Conservation (phyloP, 352 stramenopile genomes). For the Phytophthora litchii region DNA sequence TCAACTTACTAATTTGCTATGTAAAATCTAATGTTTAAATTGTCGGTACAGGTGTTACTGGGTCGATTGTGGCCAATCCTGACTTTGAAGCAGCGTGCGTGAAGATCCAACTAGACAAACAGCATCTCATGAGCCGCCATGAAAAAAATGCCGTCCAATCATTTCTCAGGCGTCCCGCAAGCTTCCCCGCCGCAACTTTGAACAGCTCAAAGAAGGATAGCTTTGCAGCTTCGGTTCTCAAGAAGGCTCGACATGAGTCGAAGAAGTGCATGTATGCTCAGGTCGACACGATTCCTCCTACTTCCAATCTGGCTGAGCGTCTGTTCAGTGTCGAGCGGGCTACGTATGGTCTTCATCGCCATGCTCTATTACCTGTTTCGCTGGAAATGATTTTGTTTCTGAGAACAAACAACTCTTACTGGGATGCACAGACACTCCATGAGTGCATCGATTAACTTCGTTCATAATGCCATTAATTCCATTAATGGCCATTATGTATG, state of each 20-base stretch:
- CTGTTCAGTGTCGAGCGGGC: too few relatives aligned
- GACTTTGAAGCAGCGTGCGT: slow-evolving; percentile 9
- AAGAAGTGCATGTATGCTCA: slow-evolving; percentile 8
- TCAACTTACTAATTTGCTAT: too few relatives aligned
- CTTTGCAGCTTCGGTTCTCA: slow-evolving; percentile 2
- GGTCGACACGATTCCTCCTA: too few relatives aligned
- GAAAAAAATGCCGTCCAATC: slow-evolving; percentile 2
- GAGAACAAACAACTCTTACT: background rate
- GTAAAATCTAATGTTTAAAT: too few relatives aligned
- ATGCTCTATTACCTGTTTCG: slow-evolving; percentile 1
- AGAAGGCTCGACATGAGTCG: slow-evolving; percentile 2
- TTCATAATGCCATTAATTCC: background rate
- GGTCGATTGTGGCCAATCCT: slow-evolving; percentile 1
- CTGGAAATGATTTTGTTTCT: slow-evolving; percentile 5
- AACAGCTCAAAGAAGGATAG: background rate
- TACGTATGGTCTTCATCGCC: background rate
- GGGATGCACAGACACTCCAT: slow-evolving; percentile 6
- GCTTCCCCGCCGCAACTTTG: background rate
- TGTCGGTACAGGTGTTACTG: slow-evolving; percentile 4
- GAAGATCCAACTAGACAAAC: slow-evolving; percentile 5
- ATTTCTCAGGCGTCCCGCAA: background rate
- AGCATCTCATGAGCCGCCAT: slow-evolving; percentile 11
- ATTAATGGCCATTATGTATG: slow-evolving; percentile 16
- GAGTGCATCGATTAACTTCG: slow-evolving; percentile 1
- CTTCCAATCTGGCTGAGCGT: too few relatives aligned